Evolutionary conservation across 495 filamentous ascomycete genomes (phyloP), one percentile per base, ranked within the genome.

Genomic region (Hypoxylon subgilvum): DNA sequence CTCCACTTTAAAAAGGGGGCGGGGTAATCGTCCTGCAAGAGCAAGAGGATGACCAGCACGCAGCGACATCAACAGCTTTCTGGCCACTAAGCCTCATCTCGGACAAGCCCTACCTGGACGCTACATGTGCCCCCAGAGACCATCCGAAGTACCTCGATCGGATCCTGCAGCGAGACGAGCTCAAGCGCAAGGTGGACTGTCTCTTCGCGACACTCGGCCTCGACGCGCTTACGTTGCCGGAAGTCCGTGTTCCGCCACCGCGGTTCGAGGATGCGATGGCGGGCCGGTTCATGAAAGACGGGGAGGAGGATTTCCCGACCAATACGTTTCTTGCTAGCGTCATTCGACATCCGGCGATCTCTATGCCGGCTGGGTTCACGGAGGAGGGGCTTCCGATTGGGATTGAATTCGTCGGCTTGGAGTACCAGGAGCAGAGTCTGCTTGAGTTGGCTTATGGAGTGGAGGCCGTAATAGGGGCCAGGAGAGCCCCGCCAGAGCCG

Each of bases 21-120:
- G n/a, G n/a, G n/a, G n/a, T n/a, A n/a, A n/a, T n/a, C n/a, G n/a
- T n/a, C n/a, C n/a, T 23, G 55, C 55, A 3, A 59, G 25, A 19
- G 55, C 51, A 5, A 47, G 46, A 18, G 55, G 46, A 17, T 52
- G 47, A 1, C 55, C 55, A 10, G 55, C 55, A 32, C 55, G 68
- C 4, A 71, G 64, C 32, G 71, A 74, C 45, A 74, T 72, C 55
- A 66, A 72, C 49, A 65, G 45, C 42, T 72, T 72, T 41, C 62
- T 74, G 19, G 52, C 58, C 7, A 55, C 57, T 5, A 61, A 65
- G 16, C 68, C 65, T 12, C 57, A 61, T 17, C 52, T 69, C 49
- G n/a, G 44, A 49, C 31, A 62, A 35, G 17, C 54, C 41, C 0
- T 65, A 51, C 35, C 27, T 60, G 39, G 68, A 22, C 41, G 55